Evolutionary conservation across 768 basidiomycete genomes (phyloP).

Genomic region (Trametes maxima): DNA sequence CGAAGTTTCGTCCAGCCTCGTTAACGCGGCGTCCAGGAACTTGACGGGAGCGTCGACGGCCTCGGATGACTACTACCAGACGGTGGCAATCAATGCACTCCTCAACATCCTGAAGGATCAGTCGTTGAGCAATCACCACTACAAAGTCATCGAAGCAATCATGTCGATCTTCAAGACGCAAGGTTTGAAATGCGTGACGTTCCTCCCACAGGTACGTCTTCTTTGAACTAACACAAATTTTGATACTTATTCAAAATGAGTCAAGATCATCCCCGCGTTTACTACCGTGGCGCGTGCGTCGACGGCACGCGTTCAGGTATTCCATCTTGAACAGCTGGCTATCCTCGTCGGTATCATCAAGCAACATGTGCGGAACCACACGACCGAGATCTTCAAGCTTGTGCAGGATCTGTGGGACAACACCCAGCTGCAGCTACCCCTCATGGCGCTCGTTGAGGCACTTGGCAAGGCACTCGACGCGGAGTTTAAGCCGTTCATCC

Average conservation of each 20-base stretch:
- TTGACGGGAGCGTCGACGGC: slow-evolving; percentile 61
- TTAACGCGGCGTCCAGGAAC: slow-evolving; percentile 66
- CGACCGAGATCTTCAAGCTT: slow-evolving; percentile 80
- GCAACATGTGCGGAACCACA: slow-evolving; percentile 93
- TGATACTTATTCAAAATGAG: not conserved
- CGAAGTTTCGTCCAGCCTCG: slow-evolving; percentile 46
- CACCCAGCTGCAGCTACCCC: slow-evolving; percentile 79
- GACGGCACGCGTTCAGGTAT: slow-evolving; percentile 83
- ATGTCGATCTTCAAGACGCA: slow-evolving; percentile 99
- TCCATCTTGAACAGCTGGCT: slow-evolving; percentile 92
- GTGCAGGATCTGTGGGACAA: slow-evolving; percentile 93
- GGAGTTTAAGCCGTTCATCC: slow-evolving; percentile 96
- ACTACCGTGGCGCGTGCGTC: slow-evolving; percentile 83
- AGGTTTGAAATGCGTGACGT: slow-evolving; percentile 93
- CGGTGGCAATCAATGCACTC: slow-evolving; percentile 88
- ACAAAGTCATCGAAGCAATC: slow-evolving; percentile 94
- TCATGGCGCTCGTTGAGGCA: slow-evolving; percentile 91
- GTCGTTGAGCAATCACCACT: slow-evolving; percentile 82
- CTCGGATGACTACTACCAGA: slow-evolving; percentile 97
- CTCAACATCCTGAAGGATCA: slow-evolving; percentile 88
- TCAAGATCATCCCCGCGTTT: slow-evolving; percentile 92
- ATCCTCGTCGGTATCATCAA: slow-evolving; percentile 96
- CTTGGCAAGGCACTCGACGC: slow-evolving; percentile 93
- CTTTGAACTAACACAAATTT: not conserved
- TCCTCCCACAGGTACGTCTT: slow-evolving; percentile 79